A percentile compares a stretch with the other conserved stretches of the same genome.
These are phyloP conservation scores for Botrytis elliptica DNA, from an alignment of 2,329 filamentous ascomycete species.

Conservation along the genomic window DNA sequence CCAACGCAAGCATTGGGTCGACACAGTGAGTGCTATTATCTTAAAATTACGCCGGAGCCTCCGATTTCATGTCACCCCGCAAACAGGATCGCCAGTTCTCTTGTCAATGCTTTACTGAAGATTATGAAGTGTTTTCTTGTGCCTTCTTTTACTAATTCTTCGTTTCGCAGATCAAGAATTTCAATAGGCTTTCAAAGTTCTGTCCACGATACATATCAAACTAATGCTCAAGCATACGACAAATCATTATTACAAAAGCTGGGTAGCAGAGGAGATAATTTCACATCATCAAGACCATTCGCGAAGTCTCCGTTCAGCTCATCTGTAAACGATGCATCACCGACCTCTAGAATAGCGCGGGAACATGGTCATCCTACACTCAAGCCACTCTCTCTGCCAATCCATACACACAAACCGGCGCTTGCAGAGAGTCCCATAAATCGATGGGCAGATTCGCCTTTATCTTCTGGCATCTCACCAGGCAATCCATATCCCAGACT, in stretches of 20 bases:
- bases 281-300: constrained; percentile 37
- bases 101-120: constrained; percentile 4
- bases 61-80: not conserved
- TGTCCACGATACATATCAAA: constrained; percentile 40
- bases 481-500: constrained; percentile 32
- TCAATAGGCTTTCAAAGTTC: constrained; percentile 38
- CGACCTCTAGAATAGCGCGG: constrained; percentile 37
- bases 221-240: constrained; percentile 41
- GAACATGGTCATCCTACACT: constrained; percentile 36
- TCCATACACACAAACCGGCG: constrained; percentile 34
- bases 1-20: constrained; percentile 38
- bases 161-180: constrained; percentile 29
- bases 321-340: constrained; percentile 38
- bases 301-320: constrained; percentile 36
- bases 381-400: constrained; percentile 41
- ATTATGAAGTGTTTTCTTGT: not conserved
- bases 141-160: constrained; percentile 20
- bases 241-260: constrained; percentile 42
- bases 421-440: constrained; percentile 37
- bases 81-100: not conserved
- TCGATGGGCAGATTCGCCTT: constrained; percentile 37
- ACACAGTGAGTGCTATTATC: constrained; percentile 35
- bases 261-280: constrained; percentile 38
- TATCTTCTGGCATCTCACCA: constrained; percentile 37
- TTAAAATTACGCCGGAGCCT: constrained; percentile 1